Evolutionary conservation across 176 grass and related monocot genomes (phyloP).

Genomic region (Phoenix dactylifera): DNA sequence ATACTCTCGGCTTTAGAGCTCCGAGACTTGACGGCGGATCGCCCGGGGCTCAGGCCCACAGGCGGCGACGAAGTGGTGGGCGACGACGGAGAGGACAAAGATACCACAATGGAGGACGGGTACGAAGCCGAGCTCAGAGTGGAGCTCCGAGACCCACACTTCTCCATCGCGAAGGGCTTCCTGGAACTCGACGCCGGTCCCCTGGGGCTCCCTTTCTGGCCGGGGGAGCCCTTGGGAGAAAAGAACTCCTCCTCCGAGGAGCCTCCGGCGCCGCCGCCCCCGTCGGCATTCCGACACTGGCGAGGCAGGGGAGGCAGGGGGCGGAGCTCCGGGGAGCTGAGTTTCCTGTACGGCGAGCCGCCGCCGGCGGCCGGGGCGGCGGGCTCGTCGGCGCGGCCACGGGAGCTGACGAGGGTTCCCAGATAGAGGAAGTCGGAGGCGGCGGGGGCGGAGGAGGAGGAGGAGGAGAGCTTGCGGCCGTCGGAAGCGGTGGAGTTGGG

Average conservation of each 20-base stretch:
- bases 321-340: conserved; percentile 46
- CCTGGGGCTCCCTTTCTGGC: neutral
- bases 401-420: conserved; percentile 25
- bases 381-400: too few relatives aligned
- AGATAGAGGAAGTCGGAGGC: conserved; percentile 51
- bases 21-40: neutral
- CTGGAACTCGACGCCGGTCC: neutral
- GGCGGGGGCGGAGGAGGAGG: neutral
- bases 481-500: conserved; percentile 22
- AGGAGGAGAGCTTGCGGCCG: conserved; percentile 42
- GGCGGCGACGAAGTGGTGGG: conserved; percentile 5
- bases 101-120: conserved; percentile 6
- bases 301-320: conserved; percentile 52
- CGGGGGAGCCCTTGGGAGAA: conserved; percentile 1
- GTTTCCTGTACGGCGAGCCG: neutral
- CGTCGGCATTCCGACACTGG: conserved; percentile 28
- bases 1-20: neutral
- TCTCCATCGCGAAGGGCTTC: conserved; percentile 4
- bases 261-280: conserved; percentile 9
- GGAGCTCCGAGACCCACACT: conserved; percentile 15
- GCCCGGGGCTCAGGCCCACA: neutral
- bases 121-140: conserved; percentile 16
- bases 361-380: neutral
- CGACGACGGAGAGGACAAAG: conserved; percentile 2
- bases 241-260: conserved; percentile 12